A percentile compares a stretch with the other conserved stretches of the same genome.
phyloP scores from a whole-genome alignment of 2,329 filamentous ascomycete genomes.

The Aspergillus pseudotamarii region DNA sequence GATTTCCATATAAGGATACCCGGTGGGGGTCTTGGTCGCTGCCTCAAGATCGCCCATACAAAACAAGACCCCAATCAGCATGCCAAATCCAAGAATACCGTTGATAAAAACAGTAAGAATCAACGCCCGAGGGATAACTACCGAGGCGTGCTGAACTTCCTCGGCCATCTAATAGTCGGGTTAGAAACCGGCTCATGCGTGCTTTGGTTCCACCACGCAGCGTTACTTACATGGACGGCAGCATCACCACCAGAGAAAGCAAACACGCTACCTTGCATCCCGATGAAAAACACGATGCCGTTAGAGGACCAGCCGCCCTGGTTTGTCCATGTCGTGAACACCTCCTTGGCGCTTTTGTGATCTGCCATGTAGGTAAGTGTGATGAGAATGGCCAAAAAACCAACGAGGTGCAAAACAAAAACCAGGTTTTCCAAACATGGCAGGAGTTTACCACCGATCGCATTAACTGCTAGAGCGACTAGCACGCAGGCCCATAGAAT shows the following conservation, averaged over 20 bases:
- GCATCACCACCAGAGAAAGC: conserved; percentile 25
- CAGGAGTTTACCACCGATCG: conserved; percentile 43
- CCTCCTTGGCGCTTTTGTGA: conserved; percentile 27
- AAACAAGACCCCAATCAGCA: conserved; percentile 40
- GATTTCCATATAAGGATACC: conserved; percentile 41
- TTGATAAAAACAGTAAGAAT: conserved; percentile 40
- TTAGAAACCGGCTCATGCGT: neutral
- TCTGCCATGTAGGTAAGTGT: conserved; percentile 47
- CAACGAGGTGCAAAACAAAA: conserved; percentile 53
- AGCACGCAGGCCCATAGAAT: conserved; percentile 51
- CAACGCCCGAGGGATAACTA: conserved; percentile 40
- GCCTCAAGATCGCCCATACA: conserved; percentile 38
- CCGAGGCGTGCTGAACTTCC: conserved; percentile 41
- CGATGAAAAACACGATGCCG: conserved; percentile 30
- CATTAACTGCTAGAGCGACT: conserved; percentile 46
- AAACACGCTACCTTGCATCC: conserved; percentile 24
- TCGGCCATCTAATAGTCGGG: conserved; percentile 36
- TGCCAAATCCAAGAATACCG: conserved; percentile 37
- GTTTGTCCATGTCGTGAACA: conserved; percentile 28
- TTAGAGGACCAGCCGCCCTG: conserved; percentile 24
- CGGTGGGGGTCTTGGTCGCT: conserved; percentile 35
- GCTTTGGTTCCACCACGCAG: neutral
- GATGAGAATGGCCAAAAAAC: conserved; percentile 57
- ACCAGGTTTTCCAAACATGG: conserved; percentile 53
- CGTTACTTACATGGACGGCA: conserved; percentile 27